phyloP scores from a whole-genome alignment of 148 eudicot species.

The Selenicereus undatus region DNA sequence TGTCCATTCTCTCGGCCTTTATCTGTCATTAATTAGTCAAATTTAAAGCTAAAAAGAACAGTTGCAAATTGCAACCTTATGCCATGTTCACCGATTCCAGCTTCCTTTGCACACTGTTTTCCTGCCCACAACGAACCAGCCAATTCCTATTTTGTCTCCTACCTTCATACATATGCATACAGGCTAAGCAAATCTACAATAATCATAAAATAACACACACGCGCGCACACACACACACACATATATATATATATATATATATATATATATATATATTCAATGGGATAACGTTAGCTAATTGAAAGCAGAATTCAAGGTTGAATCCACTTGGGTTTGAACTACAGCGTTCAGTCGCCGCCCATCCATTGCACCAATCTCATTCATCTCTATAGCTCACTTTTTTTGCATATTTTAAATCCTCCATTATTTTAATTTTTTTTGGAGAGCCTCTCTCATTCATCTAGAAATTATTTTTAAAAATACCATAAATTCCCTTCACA shows the following conservation, averaged over 20 bases:
- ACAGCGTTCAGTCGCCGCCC: background rate
- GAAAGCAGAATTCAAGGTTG: constrained; percentile 1
- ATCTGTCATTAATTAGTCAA: too few relatives aligned
- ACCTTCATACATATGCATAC: background rate
- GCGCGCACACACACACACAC: too few relatives aligned
- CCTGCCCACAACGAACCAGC: background rate
- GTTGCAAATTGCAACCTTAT: too few relatives aligned
- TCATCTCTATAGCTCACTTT: background rate
- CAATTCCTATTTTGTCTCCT: background rate
- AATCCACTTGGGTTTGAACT: background rate
- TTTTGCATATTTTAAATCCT: background rate
- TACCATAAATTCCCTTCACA: background rate
- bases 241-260: background rate
- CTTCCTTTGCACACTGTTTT: background rate
- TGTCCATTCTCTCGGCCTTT: too few relatives aligned
- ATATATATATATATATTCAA: background rate
- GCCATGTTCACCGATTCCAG: background rate
- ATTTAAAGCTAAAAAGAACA: too few relatives aligned
- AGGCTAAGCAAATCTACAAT: too few relatives aligned
- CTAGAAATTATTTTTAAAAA: too few relatives aligned
- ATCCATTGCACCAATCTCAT: constrained; percentile 1
- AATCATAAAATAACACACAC: too few relatives aligned
- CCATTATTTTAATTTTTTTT: background rate
- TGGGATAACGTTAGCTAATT: background rate
- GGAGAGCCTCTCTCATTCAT: too few relatives aligned